Evolutionary conservation across 257 asterid species (phyloP), one percentile per base, ranked within the genome.

Genomic region (Solanum tarapatanum): DNA sequence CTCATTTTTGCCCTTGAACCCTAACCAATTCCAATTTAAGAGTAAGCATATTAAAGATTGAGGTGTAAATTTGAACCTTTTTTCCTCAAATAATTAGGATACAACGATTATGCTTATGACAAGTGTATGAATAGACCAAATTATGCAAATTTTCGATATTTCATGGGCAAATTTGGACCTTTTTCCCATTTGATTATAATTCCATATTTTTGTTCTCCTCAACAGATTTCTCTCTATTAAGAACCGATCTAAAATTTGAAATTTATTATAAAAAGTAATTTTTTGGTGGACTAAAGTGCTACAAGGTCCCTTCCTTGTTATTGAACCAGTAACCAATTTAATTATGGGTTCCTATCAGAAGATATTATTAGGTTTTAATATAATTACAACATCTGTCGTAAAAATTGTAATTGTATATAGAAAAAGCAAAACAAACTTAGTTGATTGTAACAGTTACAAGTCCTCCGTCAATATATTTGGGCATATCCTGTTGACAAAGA

Each of bases 151-250:
- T 48, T 48, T 48, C 1, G 21, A 48, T 48, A 48, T 48, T 69
- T 1, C 4, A 28, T 0, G 2, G 21, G 10, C 1, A 69, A 69
- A 69, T 69, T 69, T 30, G 39, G 39, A 70, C 39, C 39, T 70
- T 70, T 66, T 70, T 30, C 77, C 35, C n/a, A 16, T 70, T 72
- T 72, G 41, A 32, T 72, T 32, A 19, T 33, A 73, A 35, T 0
- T 36, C 9, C 6, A 48, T 12, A 0, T 14, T 5, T 48, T 48
- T 2, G 2, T 51, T 51, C 0, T 6, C 60, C 23, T 16, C 8
- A 14, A 0, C 8, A 0, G 62, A 51, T 51, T 51, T 16, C 3
- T 1, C 23, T 16, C n/a, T 16, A 2, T 5, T 10, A 2, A 51
- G 3, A 51, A 1, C 62, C 0, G 1, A 51, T 51, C 1, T 51